Conservation (phyloP, 495 filamentous ascomycete species). For the Pseudomonodictys pantanalensis region DNA sequence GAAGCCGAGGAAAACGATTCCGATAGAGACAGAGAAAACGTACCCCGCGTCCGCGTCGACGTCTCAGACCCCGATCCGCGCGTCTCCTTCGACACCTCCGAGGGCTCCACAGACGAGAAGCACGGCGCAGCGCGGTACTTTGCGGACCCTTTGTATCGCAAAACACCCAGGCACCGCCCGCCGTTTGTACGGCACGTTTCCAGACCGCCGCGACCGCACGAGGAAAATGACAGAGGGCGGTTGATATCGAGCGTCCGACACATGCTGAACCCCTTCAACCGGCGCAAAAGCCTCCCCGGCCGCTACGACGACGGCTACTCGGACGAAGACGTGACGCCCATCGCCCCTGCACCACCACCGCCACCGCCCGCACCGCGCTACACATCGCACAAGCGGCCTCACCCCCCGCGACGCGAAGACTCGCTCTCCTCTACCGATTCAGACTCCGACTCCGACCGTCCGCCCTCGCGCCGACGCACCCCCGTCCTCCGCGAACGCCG, state of each 20-base stretch:
- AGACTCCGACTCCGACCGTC: slow-evolving; percentile 15
- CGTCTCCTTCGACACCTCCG: slow-evolving; percentile 34
- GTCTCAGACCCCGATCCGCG: slow-evolving; percentile 21
- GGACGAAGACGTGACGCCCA: slow-evolving; percentile 23
- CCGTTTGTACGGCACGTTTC: slow-evolving; percentile 35
- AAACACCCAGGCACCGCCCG: slow-evolving; percentile 36
- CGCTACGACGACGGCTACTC: slow-evolving; percentile 20
- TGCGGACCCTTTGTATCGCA: slow-evolving; percentile 41
- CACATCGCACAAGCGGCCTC: slow-evolving; percentile 20
- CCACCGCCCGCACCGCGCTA: slow-evolving; percentile 1
- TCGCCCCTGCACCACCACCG: not conserved
- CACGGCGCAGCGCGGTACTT: slow-evolving; percentile 42
- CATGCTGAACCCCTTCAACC: slow-evolving; percentile 26
- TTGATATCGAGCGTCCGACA: slow-evolving; percentile 36
- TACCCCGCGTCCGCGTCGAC: slow-evolving; percentile 26
- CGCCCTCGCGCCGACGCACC: slow-evolving; percentile 5
- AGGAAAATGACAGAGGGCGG: slow-evolving; percentile 37
- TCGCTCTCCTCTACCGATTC: slow-evolving; percentile 25
- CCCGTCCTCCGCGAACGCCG: slow-evolving; percentile 33
- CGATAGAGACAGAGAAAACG: slow-evolving; percentile 12
- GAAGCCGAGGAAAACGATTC: slow-evolving; percentile 38
- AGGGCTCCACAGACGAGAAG: slow-evolving; percentile 35
- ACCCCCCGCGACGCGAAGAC: slow-evolving; percentile 17
- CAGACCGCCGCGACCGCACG: slow-evolving; percentile 25
- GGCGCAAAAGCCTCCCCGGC: slow-evolving; percentile 17